Evolutionary conservation across 106 monocot species (phyloP), one percentile per base, ranked within the genome.

Genomic region (Dactylorhiza incarnata): DNA sequence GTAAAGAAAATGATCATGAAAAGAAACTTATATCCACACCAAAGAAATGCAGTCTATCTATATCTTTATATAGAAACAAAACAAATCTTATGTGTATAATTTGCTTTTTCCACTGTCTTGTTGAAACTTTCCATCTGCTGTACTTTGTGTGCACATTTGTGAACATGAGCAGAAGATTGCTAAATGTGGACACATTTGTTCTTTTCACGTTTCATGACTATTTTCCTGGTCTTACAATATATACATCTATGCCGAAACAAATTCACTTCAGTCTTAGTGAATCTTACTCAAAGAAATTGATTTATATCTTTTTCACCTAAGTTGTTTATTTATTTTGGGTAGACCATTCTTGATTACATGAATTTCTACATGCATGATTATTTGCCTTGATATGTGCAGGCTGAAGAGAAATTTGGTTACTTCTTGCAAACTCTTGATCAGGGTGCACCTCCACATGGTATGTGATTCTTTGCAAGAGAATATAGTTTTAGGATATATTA

Each of bases 391-490:
- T 72, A 72, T 76, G 47, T 49, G 74, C 88, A 99, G 99, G 99
- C 94, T 29, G 99, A 94, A 85, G 99, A 94, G 49, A 99, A 99
- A 69, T 94, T 99, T 74, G 99, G 99, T 25, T 94, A 94, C 76
- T 90, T 99, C 76, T 82, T 99, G 81, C 94, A 99, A 70, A 90
- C 89, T 65, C 72, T 99, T 9, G 99, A 99, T 63, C 85, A 92
- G 85, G 99, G 99, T 19, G 99, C 99, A 78, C 99, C 99, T 84
- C 99, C 99, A 45, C 99, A 99, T 82, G 94, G 94, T 99, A 94
- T 72, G 49, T 23, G 44, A 48, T 72, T 72, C 12, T 46, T 44
- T n/a, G 17, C 8, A 70, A 14, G 69, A 70, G n/a, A 70, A 70
- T 70, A 12, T 45, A 25, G 45, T 17, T 15, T 70, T 14, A 59